Evolutionary conservation across 495 filamentous ascomycete genomes (phyloP), one percentile per base, ranked within the genome.

Genomic region (Tuber borchii): DNA sequence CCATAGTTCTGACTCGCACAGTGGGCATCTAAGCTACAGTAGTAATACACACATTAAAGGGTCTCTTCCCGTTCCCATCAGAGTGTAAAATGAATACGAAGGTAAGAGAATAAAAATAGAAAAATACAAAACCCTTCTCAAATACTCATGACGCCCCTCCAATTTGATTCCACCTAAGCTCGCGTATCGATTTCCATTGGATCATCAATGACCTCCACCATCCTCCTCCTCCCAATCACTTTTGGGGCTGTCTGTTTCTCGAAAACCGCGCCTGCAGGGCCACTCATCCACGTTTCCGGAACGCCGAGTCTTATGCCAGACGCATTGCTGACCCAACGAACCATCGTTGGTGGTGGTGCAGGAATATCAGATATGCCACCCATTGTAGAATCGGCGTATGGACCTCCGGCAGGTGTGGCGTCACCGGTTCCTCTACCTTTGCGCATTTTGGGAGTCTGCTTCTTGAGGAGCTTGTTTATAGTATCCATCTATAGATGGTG

Each of bases 391-490:
- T 82, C 82, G 72, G 87, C 40, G 71, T 81, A 71, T 34, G 56
- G 56, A 84, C 85, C 8, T 84, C 83, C 77, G 19, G 86, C 87
- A 22, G 86, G 85, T 5, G 89, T 89, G 56, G 87, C 88, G 22
- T 90, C 91, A 56, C 88, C 89, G 34, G 84, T 76, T 82, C 81
- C 56, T 79, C 83, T 76, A 75, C 82, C 74, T 86, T 87, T 68
- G 68, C 87, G 91, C 78, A 87, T 91, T 84, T 97, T 98, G 34
- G 95, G 94, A 7, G 93, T 92, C 85, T 97, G 96, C 56, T 65
- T 65, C 84, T 94, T 93, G 72, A 98, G 90, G 42, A 99, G 90
- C 73, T 95, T 93, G 85, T 98, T 97, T 87, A 99, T 97, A 20
- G 95, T 99, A 83, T 97, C 95, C 91, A 97, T 97, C 94, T 93